These are phyloP conservation scores for Entophlyctis helioformis DNA, from an alignment of 192 early-diverging fungal genomes.

Conservation along the genomic window DNA sequence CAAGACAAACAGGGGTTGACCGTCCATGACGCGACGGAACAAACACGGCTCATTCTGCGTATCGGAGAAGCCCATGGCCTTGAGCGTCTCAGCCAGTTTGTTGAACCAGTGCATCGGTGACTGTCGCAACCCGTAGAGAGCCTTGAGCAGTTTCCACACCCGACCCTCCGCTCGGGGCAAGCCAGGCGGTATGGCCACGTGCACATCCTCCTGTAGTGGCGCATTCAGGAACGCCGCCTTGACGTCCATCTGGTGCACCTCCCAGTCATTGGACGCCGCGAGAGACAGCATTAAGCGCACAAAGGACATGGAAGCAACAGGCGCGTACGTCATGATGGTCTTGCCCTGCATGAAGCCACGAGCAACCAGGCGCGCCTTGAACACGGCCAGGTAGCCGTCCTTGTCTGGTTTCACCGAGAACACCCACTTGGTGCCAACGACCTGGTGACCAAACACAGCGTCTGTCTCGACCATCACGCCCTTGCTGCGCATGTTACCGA, in stretches of 20 bases:
- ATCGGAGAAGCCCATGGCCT: not conserved
- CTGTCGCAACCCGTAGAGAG: conserved; percentile 20
- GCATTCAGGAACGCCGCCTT: conserved; percentile 18
- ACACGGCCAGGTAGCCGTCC: no score
- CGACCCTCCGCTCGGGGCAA: not conserved
- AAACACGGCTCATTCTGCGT: conserved; percentile 5
- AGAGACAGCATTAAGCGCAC: conserved; percentile 9
- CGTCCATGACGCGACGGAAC: not conserved
- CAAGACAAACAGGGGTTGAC: not conserved
- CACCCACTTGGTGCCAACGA: no score
- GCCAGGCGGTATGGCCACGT: conserved; percentile 15
- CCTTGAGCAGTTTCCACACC: not conserved
- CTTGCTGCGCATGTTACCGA: no score
- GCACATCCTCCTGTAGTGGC: conserved; percentile 10
- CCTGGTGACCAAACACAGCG: no score
- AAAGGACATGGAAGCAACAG: conserved; percentile 15
- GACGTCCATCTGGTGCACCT: conserved; percentile 21
- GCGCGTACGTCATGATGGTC: conserved; percentile 29
- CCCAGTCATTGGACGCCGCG: not conserved
- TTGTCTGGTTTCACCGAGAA: no score
- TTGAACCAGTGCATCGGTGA: conserved; percentile 6
- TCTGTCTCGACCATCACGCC: no score
- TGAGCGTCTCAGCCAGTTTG: not conserved
- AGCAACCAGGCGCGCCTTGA: no score
- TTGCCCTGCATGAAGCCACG: no score